phyloP scores from a whole-genome alignment of 1,284 basidiomycete species.

The Omphalotus olearius region DNA sequence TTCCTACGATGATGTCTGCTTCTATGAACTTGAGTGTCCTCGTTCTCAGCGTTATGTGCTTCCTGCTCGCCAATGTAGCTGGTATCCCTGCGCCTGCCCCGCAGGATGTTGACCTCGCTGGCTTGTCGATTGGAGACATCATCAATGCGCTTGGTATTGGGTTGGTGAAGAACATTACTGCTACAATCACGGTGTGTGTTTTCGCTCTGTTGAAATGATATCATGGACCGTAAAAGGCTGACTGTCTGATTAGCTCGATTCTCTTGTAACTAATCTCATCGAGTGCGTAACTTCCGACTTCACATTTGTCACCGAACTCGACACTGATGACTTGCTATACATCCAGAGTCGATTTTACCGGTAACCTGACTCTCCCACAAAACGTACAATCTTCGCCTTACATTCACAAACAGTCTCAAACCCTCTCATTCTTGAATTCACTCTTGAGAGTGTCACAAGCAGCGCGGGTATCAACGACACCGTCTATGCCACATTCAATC shows the following conservation, averaged over 20 bases:
- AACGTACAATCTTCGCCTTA: background rate
- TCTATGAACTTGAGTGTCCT: conserved; percentile 14
- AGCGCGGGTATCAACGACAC: conserved; percentile 38
- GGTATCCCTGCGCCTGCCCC: conserved; percentile 17
- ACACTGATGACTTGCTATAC: background rate
- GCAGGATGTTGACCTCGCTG: conserved; percentile 13
- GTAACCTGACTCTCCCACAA: background rate
- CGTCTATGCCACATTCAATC: conserved; percentile 34
- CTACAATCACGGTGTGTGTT: conserved; percentile 33
- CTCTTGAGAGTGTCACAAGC: conserved; percentile 34
- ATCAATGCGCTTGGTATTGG: conserved; percentile 33
- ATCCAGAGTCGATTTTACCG: conserved; percentile 1
- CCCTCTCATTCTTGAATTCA: conserved; percentile 38
- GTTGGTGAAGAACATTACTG: conserved; percentile 33
- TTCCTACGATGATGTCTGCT: conserved; percentile 8
- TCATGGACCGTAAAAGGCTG: background rate
- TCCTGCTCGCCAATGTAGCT: conserved; percentile 18
- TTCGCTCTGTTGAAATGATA: background rate
- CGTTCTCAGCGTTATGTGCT: conserved; percentile 18
- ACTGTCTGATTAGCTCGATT: conserved; percentile 25
- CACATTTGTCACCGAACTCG: background rate
- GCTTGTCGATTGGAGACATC: conserved; percentile 29
- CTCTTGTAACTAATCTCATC: conserved; percentile 19
- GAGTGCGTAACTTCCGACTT: background rate
- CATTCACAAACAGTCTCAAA: conserved; percentile 29